Conservation (phyloP, 331 rosid genomes). For the Quercus tomentella region DNA sequence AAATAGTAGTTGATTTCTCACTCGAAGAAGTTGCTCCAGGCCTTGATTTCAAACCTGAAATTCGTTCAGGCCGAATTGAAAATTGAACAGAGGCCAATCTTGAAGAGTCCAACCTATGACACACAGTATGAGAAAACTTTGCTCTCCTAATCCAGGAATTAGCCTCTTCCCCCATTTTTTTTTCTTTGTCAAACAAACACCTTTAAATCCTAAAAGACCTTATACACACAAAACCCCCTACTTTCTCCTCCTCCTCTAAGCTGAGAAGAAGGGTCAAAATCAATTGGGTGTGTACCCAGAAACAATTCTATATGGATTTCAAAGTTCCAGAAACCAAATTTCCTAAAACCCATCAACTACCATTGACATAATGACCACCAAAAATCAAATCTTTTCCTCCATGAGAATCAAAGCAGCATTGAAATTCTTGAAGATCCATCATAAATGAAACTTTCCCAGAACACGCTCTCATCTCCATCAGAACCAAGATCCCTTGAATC, state of each 20-base stretch:
- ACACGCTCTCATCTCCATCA: slow-evolving; percentile 36
- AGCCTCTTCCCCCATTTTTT: slow-evolving; percentile 55
- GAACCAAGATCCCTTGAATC: slow-evolving; percentile 23
- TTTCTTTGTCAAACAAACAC: background rate
- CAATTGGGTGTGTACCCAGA: slow-evolving; percentile 12
- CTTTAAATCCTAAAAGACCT: slow-evolving; percentile 18
- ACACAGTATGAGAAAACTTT: slow-evolving; percentile 72
- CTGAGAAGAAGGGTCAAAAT: slow-evolving; percentile 27
- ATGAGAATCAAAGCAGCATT: slow-evolving; percentile 26
- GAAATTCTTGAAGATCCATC: slow-evolving; percentile 32
- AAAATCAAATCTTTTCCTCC: slow-evolving; percentile 23
- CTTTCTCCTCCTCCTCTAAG: slow-evolving; percentile 12
- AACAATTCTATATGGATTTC: slow-evolving; percentile 15
- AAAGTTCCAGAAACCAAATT: slow-evolving; percentile 24
- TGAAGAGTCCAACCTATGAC: slow-evolving; percentile 73
- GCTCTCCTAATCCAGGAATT: slow-evolving; percentile 89
- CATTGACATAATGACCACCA: slow-evolving; percentile 12
- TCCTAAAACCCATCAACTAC: slow-evolving; percentile 39
- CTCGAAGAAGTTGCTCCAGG: slow-evolving; percentile 13
- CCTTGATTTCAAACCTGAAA: slow-evolving; percentile 42
- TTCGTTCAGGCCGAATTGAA: slow-evolving; percentile 23
- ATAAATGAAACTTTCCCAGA: slow-evolving; percentile 28
- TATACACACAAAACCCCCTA: slow-evolving; percentile 19
- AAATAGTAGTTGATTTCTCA: slow-evolving; percentile 20
- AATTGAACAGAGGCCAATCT: slow-evolving; percentile 38